Evolutionary conservation across 495 filamentous ascomycete genomes (phyloP).

Genomic region (Xanthoparmelia taractica): DNA sequence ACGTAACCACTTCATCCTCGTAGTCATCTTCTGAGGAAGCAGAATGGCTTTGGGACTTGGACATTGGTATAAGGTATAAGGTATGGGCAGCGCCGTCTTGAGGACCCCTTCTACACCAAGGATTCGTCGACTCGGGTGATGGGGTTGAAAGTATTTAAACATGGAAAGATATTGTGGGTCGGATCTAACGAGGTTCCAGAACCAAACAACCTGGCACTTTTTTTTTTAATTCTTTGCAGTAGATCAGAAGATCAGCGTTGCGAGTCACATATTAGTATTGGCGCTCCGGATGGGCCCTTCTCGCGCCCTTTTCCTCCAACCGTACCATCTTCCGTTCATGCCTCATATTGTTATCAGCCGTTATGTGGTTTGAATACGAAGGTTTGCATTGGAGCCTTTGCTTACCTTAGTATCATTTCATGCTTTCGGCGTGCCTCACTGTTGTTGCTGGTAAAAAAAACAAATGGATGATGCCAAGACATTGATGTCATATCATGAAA

Average conservation of each 20-base stretch:
- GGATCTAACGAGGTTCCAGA: not conserved
- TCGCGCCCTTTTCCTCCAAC: not conserved
- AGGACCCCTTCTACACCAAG: not conserved
- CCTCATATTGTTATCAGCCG: not conserved
- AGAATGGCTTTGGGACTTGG: conserved; percentile 12
- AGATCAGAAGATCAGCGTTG: not conserved
- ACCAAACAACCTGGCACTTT: not conserved
- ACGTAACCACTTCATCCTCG: conserved; percentile 14
- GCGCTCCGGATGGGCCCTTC: not conserved
- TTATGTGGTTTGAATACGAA: not conserved
- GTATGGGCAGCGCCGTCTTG: not conserved
- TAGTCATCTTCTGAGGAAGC: conserved; percentile 19
- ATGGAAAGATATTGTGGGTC: not conserved
- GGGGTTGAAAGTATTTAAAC: not conserved
- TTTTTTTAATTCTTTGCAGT: too few relatives aligned
- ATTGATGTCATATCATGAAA: not conserved
- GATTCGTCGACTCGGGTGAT: not conserved
- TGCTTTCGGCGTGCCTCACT: not conserved
- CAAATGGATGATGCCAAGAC: not conserved
- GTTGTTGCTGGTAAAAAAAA: not conserved
- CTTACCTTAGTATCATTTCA: not conserved
- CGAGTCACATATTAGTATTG: not conserved
- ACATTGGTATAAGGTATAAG: conserved; percentile 1
- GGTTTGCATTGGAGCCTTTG: not conserved
- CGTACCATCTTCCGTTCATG: not conserved